Evolutionary conservation across 805 yeast genomes (phyloP), one percentile per base, ranked within the genome.

Genomic region (Pichia pseudocactophila): DNA sequence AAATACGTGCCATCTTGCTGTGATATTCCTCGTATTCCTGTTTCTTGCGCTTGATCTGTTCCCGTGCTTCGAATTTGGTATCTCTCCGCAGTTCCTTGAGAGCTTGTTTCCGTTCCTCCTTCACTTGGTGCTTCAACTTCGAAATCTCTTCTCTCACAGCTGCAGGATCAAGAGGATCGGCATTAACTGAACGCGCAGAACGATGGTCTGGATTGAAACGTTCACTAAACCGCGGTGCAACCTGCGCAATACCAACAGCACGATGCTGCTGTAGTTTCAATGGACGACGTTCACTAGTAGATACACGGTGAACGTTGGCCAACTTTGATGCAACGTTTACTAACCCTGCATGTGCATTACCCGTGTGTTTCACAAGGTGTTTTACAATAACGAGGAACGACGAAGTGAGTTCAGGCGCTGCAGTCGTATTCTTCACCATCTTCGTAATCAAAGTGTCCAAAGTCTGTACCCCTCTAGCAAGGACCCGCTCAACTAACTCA

Each of bases 201-300:
- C 85, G 89, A 76, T 80, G 85, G 58, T 87, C 96, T 43, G 96
- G 96, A 66, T 89, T 90, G 75, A 81, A 92, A 69, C 88, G 87
- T 56, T 87, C 97, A 65, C 90, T 97, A 60, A 82, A 92, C 64
- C 84, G 80, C 50, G 99, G 99, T 30, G 88, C 82, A 55, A 74
- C 74, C 2, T 95, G 74, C 33, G 88, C 80, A 56, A 92, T 83
- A 3, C 96, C 83, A 43, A 92, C 58, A 19, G 95, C 87, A 56
- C 75, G 77, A 66, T 89, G 97, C 7, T 75, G 66, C 65, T 92
- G 99, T 48, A 92, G 70, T 13, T 77, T 68, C 53, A 92, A 72
- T 44, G 97, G 96, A 44, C 59, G 66, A 46, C 84, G 75, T 39
- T 71, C 77, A 31, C 70, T 66, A 16, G 41, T 44, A 7, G 74